Evolutionary conservation across 2,329 filamentous ascomycete genomes (phyloP).

Genomic region (Claviceps cyperi): DNA sequence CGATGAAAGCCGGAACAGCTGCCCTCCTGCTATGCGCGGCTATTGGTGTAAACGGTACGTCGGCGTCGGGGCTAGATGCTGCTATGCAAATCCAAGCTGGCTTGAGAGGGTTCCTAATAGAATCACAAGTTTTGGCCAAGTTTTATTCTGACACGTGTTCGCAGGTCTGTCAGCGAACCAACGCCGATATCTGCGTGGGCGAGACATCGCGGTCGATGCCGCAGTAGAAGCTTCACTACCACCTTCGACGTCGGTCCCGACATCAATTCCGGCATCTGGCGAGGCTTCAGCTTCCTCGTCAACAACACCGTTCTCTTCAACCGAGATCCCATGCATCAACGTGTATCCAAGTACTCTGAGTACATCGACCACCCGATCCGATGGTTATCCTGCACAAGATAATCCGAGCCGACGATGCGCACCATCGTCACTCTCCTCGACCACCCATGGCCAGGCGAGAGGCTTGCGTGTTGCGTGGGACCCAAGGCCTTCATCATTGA

Average conservation of each 20-base stretch:
- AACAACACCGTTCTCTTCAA: background rate
- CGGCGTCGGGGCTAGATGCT: background rate
- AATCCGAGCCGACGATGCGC: too few species aligned
- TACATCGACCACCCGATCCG: background rate
- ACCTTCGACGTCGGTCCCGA: background rate
- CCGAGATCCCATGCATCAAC: background rate
- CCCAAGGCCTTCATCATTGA: background rate
- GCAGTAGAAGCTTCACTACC: background rate
- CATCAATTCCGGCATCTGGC: background rate
- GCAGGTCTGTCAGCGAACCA: background rate
- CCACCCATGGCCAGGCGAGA: background rate
- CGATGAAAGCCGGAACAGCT: conserved; percentile 9
- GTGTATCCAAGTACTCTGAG: background rate
- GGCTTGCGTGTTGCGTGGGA: background rate
- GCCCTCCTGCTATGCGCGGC: conserved; percentile 7
- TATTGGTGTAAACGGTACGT: conserved; percentile 6
- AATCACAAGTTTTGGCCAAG: background rate
- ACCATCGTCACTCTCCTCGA: background rate
- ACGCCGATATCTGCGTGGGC: background rate
- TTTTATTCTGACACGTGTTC: background rate
- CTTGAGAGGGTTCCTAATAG: background rate
- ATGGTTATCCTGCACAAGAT: background rate
- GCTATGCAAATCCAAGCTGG: background rate
- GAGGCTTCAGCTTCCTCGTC: background rate
- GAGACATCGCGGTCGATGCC: background rate